A percentile compares a stretch with the other conserved stretches of the same genome.
Conservation (phyloP, 352 stramenopile genomes). For the Globisporangium rhizosaccharum region DNA sequence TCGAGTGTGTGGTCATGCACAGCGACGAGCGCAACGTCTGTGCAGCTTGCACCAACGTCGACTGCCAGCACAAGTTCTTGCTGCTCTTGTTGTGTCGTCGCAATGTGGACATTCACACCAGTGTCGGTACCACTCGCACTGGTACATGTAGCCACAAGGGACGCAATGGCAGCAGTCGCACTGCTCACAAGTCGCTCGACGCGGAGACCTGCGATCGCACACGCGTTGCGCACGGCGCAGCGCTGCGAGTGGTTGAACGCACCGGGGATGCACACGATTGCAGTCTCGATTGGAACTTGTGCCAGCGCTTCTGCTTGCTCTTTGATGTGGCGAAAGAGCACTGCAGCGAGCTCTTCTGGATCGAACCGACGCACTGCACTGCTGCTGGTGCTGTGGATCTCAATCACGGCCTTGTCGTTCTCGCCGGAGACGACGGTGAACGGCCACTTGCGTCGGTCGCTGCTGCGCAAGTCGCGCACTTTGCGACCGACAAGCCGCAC, state of each 20-base stretch:
- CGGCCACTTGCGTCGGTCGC: conserved; percentile 23
- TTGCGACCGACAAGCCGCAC: conserved; percentile 23
- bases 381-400: conserved; percentile 9
- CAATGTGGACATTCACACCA: too few relatives aligned
- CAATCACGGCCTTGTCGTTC: conserved; percentile 28
- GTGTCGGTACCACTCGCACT: background rate
- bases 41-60: background rate
- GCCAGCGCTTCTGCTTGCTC: conserved; percentile 22
- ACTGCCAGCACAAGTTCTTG: conserved; percentile 5
- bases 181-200: conserved; percentile 22
- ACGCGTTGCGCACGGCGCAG: conserved; percentile 31
- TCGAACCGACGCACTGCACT: conserved; percentile 7
- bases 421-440: conserved; percentile 24
- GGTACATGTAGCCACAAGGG: background rate
- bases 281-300: conserved; percentile 10
- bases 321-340: conserved; percentile 34
- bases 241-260: conserved; percentile 44
- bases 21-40: conserved; percentile 23
- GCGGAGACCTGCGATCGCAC: conserved; percentile 26
- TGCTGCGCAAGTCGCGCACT: conserved; percentile 6
- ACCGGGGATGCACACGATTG: conserved; percentile 26
- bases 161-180: conserved; percentile 26
- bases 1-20: background rate
- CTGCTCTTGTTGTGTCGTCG: background rate
- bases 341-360: conserved; percentile 41